These are phyloP conservation scores for Diaporthe vexans DNA, from an alignment of 2,329 filamentous ascomycete genomes.

Conservation along the genomic window DNA sequence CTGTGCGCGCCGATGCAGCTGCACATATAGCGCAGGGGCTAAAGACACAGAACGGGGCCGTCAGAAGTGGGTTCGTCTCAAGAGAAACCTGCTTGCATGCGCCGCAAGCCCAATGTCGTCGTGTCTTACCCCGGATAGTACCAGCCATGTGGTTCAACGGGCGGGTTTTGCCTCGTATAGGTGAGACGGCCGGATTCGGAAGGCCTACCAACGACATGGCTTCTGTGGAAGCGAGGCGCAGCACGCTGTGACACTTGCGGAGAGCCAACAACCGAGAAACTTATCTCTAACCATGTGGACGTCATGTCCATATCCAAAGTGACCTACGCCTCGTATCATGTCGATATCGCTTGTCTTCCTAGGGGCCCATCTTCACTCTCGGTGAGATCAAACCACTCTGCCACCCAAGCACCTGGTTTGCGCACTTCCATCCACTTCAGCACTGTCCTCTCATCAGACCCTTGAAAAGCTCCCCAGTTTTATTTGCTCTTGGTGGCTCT, in stretches of 20 bases:
- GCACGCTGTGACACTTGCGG: constrained; percentile 10
- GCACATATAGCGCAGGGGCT: constrained; percentile 20
- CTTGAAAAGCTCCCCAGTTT: not conserved
- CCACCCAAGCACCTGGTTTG: not conserved
- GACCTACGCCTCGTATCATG: constrained; percentile 15
- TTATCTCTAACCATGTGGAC: constrained; percentile 10
- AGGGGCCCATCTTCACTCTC: constrained; percentile 20
- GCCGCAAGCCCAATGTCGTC: constrained; percentile 1
- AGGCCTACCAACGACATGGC: not conserved
- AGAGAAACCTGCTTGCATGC: constrained; percentile 20
- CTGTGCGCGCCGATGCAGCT: not conserved
- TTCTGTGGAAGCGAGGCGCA: constrained; percentile 20
- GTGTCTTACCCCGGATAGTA: constrained; percentile 30
- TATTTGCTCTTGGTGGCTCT: not conserved
- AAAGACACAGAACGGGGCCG: constrained; percentile 8
- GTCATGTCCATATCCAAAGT: not conserved
- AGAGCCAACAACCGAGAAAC: constrained; percentile 27
- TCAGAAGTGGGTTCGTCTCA: constrained; percentile 25
- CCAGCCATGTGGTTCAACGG: constrained; percentile 23
- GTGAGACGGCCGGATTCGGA: constrained; percentile 28
- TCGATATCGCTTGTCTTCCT: constrained; percentile 1
- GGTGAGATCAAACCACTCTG: not conserved
- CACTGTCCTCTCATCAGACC: constrained; percentile 6
- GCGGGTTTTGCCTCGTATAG: constrained; percentile 19
- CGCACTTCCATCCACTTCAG: not conserved